Evolutionary conservation across 306 rosid species (phyloP).

Genomic region (Bauhinia variegata): DNA sequence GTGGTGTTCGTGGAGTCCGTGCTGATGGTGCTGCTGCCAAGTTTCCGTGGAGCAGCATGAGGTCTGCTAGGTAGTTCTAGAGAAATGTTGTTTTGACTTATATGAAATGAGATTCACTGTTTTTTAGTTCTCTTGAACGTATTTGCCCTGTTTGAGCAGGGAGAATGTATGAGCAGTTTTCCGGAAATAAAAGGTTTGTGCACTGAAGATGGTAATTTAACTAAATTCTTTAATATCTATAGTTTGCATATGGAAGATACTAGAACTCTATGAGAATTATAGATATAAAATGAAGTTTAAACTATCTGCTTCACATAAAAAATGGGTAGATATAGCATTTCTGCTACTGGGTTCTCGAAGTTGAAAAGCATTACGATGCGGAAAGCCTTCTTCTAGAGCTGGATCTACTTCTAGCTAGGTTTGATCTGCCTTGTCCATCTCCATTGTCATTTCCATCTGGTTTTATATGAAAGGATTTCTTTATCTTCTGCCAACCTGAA

Average conservation of each 20-base stretch:
- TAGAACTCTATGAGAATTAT: constrained; percentile 14
- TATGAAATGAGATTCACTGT: constrained; percentile 2
- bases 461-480: constrained; percentile 65
- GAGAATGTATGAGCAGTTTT: constrained; percentile 10
- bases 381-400: background rate
- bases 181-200: background rate
- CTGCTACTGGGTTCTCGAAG: constrained; percentile 14
- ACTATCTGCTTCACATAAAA: constrained; percentile 24
- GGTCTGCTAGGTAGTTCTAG: constrained; percentile 53
- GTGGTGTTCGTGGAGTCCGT: constrained; percentile 3
- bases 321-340: constrained; percentile 33
- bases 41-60: constrained; percentile 86
- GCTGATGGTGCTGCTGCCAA: constrained; percentile 38
- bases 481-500: constrained; percentile 74
- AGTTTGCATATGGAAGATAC: constrained; percentile 2
- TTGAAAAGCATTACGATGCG: constrained; percentile 46
- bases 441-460: too few relatives aligned
- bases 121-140: background rate
- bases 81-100: constrained; percentile 11
- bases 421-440: too few relatives aligned
- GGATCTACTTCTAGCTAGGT: too few relatives aligned
- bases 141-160: background rate
- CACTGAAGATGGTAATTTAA: too few relatives aligned
- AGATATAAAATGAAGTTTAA: constrained; percentile 9
- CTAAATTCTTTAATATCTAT: too few relatives aligned